phyloP scores from a whole-genome alignment of 2,329 filamentous ascomycete species.

The Sporothrix variecibatus region DNA sequence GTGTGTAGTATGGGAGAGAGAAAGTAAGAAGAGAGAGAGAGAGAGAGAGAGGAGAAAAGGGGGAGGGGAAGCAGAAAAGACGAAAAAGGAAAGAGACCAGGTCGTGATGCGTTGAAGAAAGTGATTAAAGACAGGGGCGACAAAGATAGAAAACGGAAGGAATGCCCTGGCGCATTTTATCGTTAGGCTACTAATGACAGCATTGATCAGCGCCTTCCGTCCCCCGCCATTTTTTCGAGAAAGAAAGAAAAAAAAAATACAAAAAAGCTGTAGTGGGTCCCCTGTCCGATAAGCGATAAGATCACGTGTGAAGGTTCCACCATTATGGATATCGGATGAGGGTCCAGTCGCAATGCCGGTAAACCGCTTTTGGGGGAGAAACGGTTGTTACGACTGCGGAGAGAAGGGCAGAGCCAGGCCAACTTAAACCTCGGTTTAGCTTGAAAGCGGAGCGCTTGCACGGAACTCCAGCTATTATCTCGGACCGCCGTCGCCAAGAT shows the following conservation, averaged over 20 bases:
- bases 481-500: background rate
- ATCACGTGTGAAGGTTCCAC: constrained; percentile 5
- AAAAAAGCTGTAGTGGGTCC: background rate
- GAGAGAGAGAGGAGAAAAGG: background rate
- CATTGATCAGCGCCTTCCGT: background rate
- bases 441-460: background rate
- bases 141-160: background rate
- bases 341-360: background rate
- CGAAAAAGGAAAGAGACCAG: background rate
- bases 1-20: background rate
- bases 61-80: background rate
- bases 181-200: constrained; percentile 3
- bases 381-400: background rate
- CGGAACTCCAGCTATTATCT: background rate
- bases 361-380: background rate
- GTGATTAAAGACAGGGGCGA: background rate
- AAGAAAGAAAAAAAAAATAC: background rate
- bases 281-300: constrained; percentile 10
- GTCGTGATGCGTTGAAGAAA: background rate
- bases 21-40: background rate
- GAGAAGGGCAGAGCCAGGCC: background rate
- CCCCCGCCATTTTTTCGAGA: background rate
- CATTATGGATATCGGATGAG: background rate
- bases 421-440: constrained; percentile 13
- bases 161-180: background rate